Conservation (phyloP, 192 early-diverging fungal genomes). For the Lunasporangiospora selenospora region DNA sequence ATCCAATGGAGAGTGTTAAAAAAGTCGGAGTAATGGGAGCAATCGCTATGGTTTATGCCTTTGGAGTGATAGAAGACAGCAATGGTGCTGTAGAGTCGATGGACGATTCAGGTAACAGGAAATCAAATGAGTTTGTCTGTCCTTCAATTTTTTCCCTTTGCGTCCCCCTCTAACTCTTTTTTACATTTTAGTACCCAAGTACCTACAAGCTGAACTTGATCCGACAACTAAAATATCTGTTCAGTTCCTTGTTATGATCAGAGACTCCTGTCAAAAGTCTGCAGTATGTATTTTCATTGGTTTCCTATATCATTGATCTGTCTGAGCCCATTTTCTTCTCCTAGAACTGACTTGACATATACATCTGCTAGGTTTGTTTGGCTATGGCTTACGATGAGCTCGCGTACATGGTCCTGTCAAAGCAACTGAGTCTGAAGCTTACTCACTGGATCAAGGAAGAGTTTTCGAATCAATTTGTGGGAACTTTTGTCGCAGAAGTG, state of each 20-base stretch:
- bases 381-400: slow-evolving; percentile 78
- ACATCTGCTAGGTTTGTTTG: slow-evolving; percentile 74
- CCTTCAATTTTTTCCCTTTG: neutral
- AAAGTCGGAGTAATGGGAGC: slow-evolving; percentile 76
- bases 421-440: slow-evolving; percentile 59
- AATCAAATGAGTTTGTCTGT: neutral
- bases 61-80: slow-evolving; percentile 52
- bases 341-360: slow-evolving; percentile 43
- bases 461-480: slow-evolving; percentile 64
- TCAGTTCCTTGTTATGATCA: slow-evolving; percentile 63
- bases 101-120: slow-evolving; percentile 41
- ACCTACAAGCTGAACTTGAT: slow-evolving; percentile 21
- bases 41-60: slow-evolving; percentile 65
- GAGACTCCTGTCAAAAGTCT: slow-evolving; percentile 44
- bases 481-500: slow-evolving; percentile 59
- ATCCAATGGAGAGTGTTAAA: slow-evolving; percentile 66
- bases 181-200: neutral
- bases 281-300: slow-evolving; percentile 34
- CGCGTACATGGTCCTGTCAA: slow-evolving; percentile 63
- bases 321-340: slow-evolving; percentile 27
- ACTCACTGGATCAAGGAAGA: slow-evolving; percentile 74
- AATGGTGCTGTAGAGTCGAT: slow-evolving; percentile 21
- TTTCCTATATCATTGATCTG: neutral
- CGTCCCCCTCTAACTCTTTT: neutral
- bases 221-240: slow-evolving; percentile 61